Evolutionary conservation across 2,329 filamentous ascomycete genomes (phyloP).

Genomic region (Botrytis paeoniae): DNA sequence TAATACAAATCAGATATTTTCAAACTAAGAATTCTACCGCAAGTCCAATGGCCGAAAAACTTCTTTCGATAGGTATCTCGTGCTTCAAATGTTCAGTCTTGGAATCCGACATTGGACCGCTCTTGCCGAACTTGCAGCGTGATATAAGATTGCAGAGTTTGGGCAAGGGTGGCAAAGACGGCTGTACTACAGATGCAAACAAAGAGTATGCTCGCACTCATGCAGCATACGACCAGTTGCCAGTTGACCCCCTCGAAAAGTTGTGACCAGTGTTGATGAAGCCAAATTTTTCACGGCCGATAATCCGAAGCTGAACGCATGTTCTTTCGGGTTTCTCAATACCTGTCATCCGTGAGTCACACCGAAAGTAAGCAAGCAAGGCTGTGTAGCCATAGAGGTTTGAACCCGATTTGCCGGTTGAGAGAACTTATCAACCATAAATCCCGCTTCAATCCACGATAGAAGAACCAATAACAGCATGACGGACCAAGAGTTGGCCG

Average conservation of each 20-base stretch:
- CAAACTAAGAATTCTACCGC: not conserved
- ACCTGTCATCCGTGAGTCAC: not conserved
- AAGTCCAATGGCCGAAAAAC: not conserved
- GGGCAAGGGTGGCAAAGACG: not conserved
- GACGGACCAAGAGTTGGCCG: not conserved
- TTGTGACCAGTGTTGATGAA: not conserved
- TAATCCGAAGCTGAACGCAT: not conserved
- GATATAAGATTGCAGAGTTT: not conserved
- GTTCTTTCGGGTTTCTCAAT: not conserved
- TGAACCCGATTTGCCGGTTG: not conserved
- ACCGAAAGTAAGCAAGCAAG: not conserved
- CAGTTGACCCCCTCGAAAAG: not conserved
- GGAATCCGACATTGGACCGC: not conserved
- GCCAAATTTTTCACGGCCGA: not conserved
- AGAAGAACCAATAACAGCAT: not conserved
- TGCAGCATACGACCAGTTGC: not conserved
- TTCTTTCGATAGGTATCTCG: not conserved
- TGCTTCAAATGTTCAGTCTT: not conserved
- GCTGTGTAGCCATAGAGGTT: not conserved
- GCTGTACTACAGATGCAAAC: constrained; percentile 3
- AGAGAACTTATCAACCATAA: not conserved
- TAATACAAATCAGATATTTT: not conserved
- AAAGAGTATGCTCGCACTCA: not conserved
- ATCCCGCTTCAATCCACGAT: not conserved
- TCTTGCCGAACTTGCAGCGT: constrained; percentile 3